Base-by-base conservation (phyloP, 2,329 filamentous ascomycete species). In the Diaporthe sp. region DNA sequence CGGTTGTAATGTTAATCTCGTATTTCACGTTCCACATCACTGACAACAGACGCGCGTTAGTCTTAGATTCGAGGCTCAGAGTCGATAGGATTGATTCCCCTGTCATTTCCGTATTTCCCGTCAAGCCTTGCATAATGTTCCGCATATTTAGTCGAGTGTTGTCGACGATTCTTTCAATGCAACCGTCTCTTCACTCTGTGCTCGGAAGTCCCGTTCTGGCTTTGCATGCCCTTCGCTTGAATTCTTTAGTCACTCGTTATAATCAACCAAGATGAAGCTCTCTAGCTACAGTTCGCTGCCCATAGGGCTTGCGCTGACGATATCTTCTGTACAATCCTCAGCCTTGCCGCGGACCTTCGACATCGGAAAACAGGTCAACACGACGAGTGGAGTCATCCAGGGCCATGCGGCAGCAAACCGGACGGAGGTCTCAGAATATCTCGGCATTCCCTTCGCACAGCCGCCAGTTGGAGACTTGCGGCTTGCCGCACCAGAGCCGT, bases 351-450 rank as follows among this genome's bases (percentile, higher is more conserved):
- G 49, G 19, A 15, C 46, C 9, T 55, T 39, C 34, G 17, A 28
- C 12, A n/a, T 74, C 46, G 73, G 62, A 22, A 57, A 65, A 13
- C 34, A 17, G 13, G 67, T 74, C 46, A 51, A 42, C 19, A 74
- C 73, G 1, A 72, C 55, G 3, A 74, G 67, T 19, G 73, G 73
- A 42, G 19, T 70, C 13, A 39, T 74, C 61, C 57, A 8, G 7
- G 73, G 73, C 17, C 73, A 74, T 15, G 55, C 73, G 25, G 49
- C 73, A 6, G n/a, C 51, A 3, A 22, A 22, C 9, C 42, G 55
- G 19, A 17, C 73, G 4, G 73, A 62, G 31, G 73, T 74, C 17
- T 74, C 73, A 6, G 73, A 74, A 34, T 74, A 74, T 22, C 73
- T 74, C 42, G 73, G 73, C 1, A 72, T 72, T 19, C 73, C 73